Percentiles rank a stretch among this genome's conserved stretches.
phyloP scores from a whole-genome alignment of 495 filamentous ascomycete genomes.

The Aspergillus ellipticus region DNA sequence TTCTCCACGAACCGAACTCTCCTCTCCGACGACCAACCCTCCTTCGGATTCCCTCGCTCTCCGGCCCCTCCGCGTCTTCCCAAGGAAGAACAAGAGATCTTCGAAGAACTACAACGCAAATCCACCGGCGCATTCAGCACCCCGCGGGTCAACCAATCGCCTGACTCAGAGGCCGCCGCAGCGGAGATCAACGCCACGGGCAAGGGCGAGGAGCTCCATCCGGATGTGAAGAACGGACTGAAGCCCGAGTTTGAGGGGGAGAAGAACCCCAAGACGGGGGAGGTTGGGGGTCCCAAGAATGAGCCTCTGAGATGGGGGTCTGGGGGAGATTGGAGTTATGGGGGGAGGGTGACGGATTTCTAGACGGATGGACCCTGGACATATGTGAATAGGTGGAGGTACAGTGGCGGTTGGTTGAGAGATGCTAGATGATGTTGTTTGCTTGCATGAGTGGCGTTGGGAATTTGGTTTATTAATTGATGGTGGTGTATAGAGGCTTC shows the following conservation, averaged over 20 bases:
- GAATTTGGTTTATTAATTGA: background rate
- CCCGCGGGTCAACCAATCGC: conserved; percentile 48
- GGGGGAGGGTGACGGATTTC: conserved; percentile 94
- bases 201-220: conserved; percentile 61
- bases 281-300: conserved; percentile 95
- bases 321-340: conserved; percentile 88
- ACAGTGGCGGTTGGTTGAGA: background rate
- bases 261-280: conserved; percentile 90
- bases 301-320: conserved; percentile 87
- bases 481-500: background rate
- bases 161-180: conserved; percentile 29
- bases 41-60: conserved; percentile 39
- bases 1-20: background rate
- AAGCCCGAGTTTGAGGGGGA: conserved; percentile 94
- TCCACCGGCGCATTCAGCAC: conserved; percentile 75
- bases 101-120: conserved; percentile 74
- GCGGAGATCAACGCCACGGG: conserved; percentile 46
- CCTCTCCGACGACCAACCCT: conserved; percentile 18
- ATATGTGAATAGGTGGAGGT: background rate
- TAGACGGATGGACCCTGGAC: conserved; percentile 27
- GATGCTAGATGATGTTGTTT: no score
- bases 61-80: conserved; percentile 83
- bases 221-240: conserved; percentile 66
- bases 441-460: background rate
- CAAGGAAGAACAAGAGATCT: conserved; percentile 85